Base-by-base conservation (phyloP, 805 yeast species). In the Saturnispora dispora region DNA sequence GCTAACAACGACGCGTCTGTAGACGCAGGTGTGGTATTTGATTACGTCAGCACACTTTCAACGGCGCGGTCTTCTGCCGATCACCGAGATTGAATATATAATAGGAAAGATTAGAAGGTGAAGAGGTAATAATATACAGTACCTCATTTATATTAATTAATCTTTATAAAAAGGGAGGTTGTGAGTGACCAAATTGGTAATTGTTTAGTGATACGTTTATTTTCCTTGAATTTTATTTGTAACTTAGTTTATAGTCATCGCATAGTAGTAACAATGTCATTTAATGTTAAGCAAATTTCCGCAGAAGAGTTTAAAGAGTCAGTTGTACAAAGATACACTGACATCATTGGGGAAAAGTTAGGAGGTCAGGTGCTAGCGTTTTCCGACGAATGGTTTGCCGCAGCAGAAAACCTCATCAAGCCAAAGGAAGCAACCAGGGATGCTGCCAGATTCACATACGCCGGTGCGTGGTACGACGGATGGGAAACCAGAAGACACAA, bases 401-500 rank as follows among this genome's bases (percentile, higher is more conserved):
- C 81, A 42, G 98, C 98, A 5, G 79, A 75, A 32, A 91, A 91
- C 69, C 75, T 91, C 60, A 82, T 89, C 65, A 82, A 86, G 63
- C 90, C 96, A 37, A 76, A 75, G 45, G 76, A 83, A 3, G 96
- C 97, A 2, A 77, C 88, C 52, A 74, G 95, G 62, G 95, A 88
- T 60, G 83, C 85, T 10, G 84, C 89, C 28, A 75, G 78, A 60
- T 90, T 88, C 66, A 79, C 83, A 2, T 85, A 78, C 53, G 78
- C 90, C 3, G 98, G 98, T 48, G 96, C 96, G 4, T 91, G 97
- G 96, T 91, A 88, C 64, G 99, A 91, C 59, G 99, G 99, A 22
- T 91, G 98, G 98, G 98, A 91, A 68, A 91, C 98, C 11, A 77
- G 97, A 65, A 78, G 99, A 69, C 99, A 91, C 73, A 91, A 91